Evolutionary conservation across 371 early-diverging fungal genomes (phyloP), one percentile per base, ranked within the genome.

Genomic region (Rhizopus arrhizus): DNA sequence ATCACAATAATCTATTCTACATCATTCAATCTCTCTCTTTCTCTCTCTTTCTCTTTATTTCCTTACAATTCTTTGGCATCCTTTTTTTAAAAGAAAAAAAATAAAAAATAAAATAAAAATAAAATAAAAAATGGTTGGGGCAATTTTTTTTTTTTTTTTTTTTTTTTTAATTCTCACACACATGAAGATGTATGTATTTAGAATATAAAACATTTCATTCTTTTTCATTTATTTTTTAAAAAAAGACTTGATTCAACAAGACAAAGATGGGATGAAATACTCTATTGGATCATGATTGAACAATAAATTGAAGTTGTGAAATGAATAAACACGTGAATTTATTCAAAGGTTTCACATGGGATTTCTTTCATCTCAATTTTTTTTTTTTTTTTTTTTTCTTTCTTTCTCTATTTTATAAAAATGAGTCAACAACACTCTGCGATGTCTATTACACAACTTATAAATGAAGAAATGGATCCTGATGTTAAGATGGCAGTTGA

Each of bases 401-500:
- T 62, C 28, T 66, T 53, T 61, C n/a, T 15, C 62, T 41, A 31
- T 28, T 62, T 40, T 50, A 40, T 53, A 9, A 43, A 58, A 35
- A 47, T 56, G 38, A 54, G 49, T 58, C 53, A 60, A 16, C 34
- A 46, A 46, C 54, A 32, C 28, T 71, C 71, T 36, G 67, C 64
- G 36, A 77, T 77, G 78, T 74, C 78, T 22, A 73, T 77, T 48
- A 64, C 61, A 22, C 70, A 74, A 54, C 64, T 77, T 5, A 58
- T 66, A 3, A 59, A 71, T 58, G 61, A 61, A 41, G 53, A 56
- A 8, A 50, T 66, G 29, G 87, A 85, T 57, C 72, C 81, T 29
- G 87, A 80, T 49, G 85, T 85, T n/a, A 82, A 79, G 65, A 52
- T 85, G 36, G 88, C 89, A 28, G 90, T 86, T 15, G 86, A 88